Percentiles rank a stretch among this genome's conserved stretches.
Evolutionary conservation across 176 grass and related monocot species (phyloP).

Genomic region (Tillandsia fasciculata): DNA sequence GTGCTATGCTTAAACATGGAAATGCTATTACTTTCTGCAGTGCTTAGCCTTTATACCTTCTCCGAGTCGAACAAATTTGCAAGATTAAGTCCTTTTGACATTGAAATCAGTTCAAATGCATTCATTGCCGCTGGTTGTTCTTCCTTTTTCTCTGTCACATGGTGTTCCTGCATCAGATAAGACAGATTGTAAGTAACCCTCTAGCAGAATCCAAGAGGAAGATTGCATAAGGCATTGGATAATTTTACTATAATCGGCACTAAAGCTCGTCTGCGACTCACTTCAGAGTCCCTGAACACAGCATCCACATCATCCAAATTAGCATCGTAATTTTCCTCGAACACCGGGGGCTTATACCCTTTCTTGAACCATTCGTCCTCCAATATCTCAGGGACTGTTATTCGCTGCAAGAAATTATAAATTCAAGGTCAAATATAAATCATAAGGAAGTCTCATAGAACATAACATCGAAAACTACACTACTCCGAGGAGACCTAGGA

Average conservation of each 20-base stretch:
- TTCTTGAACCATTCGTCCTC: conserved; percentile 97
- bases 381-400: conserved; percentile 77
- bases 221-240: not conserved
- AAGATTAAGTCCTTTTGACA: conserved; percentile 83
- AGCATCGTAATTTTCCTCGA: conserved; percentile 62
- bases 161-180: conserved; percentile 42
- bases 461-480: no score
- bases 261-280: conserved; percentile 30
- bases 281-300: conserved; percentile 90
- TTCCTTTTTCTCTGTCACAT: conserved; percentile 88
- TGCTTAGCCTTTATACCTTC: conserved; percentile 34
- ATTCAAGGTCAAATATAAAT: not conserved
- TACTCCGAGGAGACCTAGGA: no score
- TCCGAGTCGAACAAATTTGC: conserved; percentile 84
- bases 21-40: not conserved
- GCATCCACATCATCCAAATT: conserved; percentile 91
- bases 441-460: no score
- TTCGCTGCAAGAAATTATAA: conserved; percentile 39
- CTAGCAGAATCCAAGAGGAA: no score
- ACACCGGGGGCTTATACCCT: conserved; percentile 71
- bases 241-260: not conserved
- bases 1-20: not conserved
- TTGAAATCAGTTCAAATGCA: conserved; percentile 97
- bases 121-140: conserved; percentile 87
- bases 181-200: conserved; percentile 12